Evolutionary conservation across 148 eudicot species (phyloP).

Genomic region (Nepenthes gracilis): DNA sequence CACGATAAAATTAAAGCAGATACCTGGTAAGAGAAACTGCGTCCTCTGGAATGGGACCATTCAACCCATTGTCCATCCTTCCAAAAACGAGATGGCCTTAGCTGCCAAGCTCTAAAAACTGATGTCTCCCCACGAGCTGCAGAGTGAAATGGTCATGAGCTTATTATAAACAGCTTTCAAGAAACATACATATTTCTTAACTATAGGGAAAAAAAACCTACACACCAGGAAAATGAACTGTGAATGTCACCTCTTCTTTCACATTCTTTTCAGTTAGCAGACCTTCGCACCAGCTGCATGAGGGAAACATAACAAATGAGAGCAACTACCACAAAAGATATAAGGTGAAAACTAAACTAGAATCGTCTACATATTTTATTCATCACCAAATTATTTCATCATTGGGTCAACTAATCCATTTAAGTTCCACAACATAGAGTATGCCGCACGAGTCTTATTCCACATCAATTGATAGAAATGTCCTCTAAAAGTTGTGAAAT

Average conservation of each 20-base stretch:
- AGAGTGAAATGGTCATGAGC: background rate
- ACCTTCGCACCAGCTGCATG: slow-evolving; percentile 91
- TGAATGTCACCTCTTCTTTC: slow-evolving; percentile 62
- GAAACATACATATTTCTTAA: background rate
- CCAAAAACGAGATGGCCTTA: slow-evolving; percentile 81
- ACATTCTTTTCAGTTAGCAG: slow-evolving; percentile 55
- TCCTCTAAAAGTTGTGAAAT: too few species aligned
- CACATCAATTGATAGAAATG: too few species aligned
- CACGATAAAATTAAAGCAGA: too few species aligned
- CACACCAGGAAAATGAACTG: slow-evolving; percentile 84
- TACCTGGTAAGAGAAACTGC: slow-evolving; percentile 44
- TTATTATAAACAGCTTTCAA: background rate
- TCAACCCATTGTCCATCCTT: slow-evolving; percentile 80
- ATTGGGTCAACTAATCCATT: too few species aligned
- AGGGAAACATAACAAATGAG: slow-evolving; percentile 8
- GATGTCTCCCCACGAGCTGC: slow-evolving; percentile 69
- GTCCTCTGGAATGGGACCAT: slow-evolving; percentile 32
- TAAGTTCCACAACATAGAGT: too few species aligned
- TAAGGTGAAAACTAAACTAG: too few species aligned
- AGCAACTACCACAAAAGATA: too few species aligned
- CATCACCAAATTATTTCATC: too few species aligned
- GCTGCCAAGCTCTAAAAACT: slow-evolving; percentile 66
- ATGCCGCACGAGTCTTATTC: too few species aligned
- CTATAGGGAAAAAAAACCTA: background rate
- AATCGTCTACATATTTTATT: too few species aligned